Evolutionary conservation across 352 stramenopile species (phyloP), one percentile per base, ranked within the genome.

Genomic region (Sclerospora graminicola): DNA sequence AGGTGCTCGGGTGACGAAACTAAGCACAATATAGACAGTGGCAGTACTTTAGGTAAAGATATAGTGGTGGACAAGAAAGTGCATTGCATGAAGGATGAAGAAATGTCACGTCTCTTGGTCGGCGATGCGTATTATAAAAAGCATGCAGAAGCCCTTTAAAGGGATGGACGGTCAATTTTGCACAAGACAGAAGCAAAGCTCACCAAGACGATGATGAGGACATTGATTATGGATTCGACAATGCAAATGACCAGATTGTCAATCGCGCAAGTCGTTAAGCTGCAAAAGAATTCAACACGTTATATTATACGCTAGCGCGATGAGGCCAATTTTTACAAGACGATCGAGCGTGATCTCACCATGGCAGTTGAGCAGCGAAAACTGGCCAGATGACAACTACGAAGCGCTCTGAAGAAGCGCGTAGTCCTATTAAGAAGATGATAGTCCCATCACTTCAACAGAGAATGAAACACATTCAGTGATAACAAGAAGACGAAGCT

Each of bases 291-390:
- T 50, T 84, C 73, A 8, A 63, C 69, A 42, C 73, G 75, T 0
- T 90, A 84, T 41, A 84, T 90, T 32, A 66, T 81, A 56, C 71
- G 73, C 24, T 84, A 88, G 50, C 72, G 70, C 0, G 68, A 85
- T 28, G 73, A 88, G 50, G 62, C 66, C 1, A 66, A 60, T 88
- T n/a, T n/a, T n/a, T n/a, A n/a, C n/a, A n/a, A n/a, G n/a, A n/a
- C n/a, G n/a, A n/a, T n/a, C n/a, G n/a, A n/a, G n/a, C n/a, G n/a
- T n/a, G n/a, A n/a, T n/a, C n/a, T n/a, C n/a, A n/a, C n/a, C n/a
- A n/a, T n/a, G 19, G 76, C 72, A 13, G 43, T 88, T 4, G 72
- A 85, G 45, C 37, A 29, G 27, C 39, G 16, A 63, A 41, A 19
- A 20, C 41, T 15, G 45, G 31, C 18, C 29, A 29, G 18, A 46